phyloP scores from a whole-genome alignment of 2,329 filamentous ascomycete genomes.

The Calonectria pauciramosa region DNA sequence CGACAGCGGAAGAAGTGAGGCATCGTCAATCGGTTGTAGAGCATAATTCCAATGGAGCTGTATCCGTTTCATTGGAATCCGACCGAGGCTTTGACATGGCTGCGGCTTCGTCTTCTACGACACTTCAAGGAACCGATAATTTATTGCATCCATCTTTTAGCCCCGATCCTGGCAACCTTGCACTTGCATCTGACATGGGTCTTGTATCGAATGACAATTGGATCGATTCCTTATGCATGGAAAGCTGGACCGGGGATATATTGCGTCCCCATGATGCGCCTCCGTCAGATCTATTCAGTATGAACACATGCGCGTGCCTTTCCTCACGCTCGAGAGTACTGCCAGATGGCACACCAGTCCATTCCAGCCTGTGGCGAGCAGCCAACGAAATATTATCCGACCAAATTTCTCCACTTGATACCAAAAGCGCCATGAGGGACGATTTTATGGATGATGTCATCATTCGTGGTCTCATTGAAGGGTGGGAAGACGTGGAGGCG shows the following conservation, averaged over 20 bases:
- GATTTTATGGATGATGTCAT: background rate
- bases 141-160: background rate
- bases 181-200: background rate
- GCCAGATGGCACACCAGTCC: background rate
- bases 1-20: background rate
- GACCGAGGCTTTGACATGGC: background rate
- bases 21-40: background rate
- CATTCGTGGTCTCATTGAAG: background rate
- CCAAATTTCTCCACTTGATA: background rate
- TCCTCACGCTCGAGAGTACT: background rate
- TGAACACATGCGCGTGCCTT: background rate
- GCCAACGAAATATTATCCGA: background rate
- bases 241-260: background rate
- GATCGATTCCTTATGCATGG: background rate
- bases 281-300: background rate
- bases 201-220: background rate
- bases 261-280: accelerated
- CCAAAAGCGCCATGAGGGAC: too few relatives aligned
- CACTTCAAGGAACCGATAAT: background rate
- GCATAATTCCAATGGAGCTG: background rate
- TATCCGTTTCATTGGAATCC: background rate
- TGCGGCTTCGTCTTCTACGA: background rate
- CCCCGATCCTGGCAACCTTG: background rate
- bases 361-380: constrained; percentile 7
- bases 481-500: background rate